Base-by-base conservation (phyloP, 495 filamentous ascomycete species). In the Aspergillus taichungensis region DNA sequence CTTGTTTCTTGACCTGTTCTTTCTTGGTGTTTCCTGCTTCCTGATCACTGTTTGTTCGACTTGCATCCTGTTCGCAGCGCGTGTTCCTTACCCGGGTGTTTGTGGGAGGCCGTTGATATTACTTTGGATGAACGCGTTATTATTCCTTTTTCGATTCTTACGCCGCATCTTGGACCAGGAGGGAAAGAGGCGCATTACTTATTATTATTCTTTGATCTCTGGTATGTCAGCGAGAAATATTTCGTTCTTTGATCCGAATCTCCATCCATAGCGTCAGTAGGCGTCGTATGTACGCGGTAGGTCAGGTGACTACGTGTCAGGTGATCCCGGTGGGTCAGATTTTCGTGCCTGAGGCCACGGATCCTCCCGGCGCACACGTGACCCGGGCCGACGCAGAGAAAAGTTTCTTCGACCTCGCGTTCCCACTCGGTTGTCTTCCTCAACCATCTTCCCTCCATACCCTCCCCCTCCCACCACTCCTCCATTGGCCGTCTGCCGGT, bases 391-490 rank as follows among this genome's bases (percentile, higher is more conserved):
- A 33, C 41, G 40, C 48, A 37, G 42, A 40, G 59, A 66, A 66
- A 69, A 67, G 62, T 67, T 69, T 66, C 62, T 69, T 61, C 60
- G 13, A 45, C 38, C 11, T 45, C 37, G 32, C 43, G 18, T 50
- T 38, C 46, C 44, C 42, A 39, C 29, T 33, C 40, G 27, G 12
- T 40, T 24, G 37, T 13, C 31, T 27, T 49, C 49, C 47, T 47
- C 38, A 38, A 35, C 32, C 36, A 49, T 46, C 46, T 37, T 13
- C 47, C 49, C 40, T 30, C 45, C 51, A 41, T 40, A 43, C 36
- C 43, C 42, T 34, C 37, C 46, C 50, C 36, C 27, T 28, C 34
- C 29, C 32, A 28, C 51, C 29, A 48, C 38, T 35, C 43, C 44
- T 50, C 59, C 56, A 56, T 63, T 60, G 49, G 41, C 12, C 27